Evolutionary conservation across 805 yeast genomes (phyloP), one percentile per base, ranked within the genome.

Genomic region (Yarrowia sp.): DNA sequence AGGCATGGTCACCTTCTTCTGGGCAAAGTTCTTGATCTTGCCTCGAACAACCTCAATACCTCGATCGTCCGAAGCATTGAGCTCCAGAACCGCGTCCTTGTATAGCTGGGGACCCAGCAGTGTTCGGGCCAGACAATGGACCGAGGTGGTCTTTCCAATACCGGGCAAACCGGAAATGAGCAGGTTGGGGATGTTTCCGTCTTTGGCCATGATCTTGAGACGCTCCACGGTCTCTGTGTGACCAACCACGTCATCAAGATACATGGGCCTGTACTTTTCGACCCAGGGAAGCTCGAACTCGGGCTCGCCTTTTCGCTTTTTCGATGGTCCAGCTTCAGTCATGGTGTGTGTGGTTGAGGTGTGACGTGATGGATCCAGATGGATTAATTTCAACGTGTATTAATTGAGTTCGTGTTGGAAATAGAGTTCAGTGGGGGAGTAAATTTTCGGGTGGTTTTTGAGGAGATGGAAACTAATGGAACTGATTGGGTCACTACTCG

Each of bases 141-240:
- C 86, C 1, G 97, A 89, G 0, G 99, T 95, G 2, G 99, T 95
- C 77, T 95, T 95, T 50, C 99, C 99, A 69, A 95, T 94, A 73
- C 99, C 99, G 1, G 99, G 99, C 56, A 92, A 80, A 2, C 99
- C 83, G n/a, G 95, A 89, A 55, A 95, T 90, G 73, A 95, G 93
- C 85, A 95, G 82, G 79, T 95, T 97, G 1, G 99, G 98, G 91
- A 95, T 89, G 79, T 95, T 95, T 41, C 99, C 99, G 74, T 93
- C 97, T 59, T 85, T 79, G 5, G 96, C 97, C 65, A 95, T 93
- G 70, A 91, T 85, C 74, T 89, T 86, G 68, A 95, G 82, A 46
- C 98, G 84, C 70, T 89, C 92, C 4, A 95, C 84, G 3, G 98
- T 94, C 71, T 93, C 98, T 69, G 85, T 88, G 74, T 95, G 95